Percentiles rank a stretch among this genome's conserved stretches.
These are phyloP conservation scores for Candida pseudofarinosa DNA, from an alignment of 805 yeast genomes.

Conservation along the genomic window DNA sequence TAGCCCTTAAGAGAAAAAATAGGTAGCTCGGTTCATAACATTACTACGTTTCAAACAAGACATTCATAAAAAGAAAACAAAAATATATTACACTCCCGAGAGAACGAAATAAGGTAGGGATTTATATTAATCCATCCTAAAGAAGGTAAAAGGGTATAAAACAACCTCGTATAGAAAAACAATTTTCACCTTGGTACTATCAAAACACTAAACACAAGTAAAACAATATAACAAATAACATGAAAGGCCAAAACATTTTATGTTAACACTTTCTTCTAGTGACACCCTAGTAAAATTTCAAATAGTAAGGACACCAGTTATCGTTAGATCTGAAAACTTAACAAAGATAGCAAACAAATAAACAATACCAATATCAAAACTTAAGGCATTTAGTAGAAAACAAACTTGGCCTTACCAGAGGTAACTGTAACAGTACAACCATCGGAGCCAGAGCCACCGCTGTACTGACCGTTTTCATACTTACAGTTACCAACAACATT, in stretches of 20 bases:
- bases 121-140: neutral
- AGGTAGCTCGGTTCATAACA: too few relatives aligned
- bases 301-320: neutral
- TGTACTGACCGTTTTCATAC: slow-evolving; percentile 73
- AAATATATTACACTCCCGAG: neutral
- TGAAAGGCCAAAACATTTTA: neutral
- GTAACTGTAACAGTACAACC: slow-evolving; percentile 95
- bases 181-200: neutral
- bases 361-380: neutral
- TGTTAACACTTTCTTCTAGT: neutral
- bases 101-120: neutral
- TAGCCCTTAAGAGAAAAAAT: too few relatives aligned
- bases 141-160: slow-evolving; percentile 1
- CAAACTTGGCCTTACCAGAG: slow-evolving; percentile 78
- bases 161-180: slow-evolving; percentile 1
- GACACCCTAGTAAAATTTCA: neutral
- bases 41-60: too few relatives aligned
- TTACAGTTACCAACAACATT: slow-evolving; percentile 64
- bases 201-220: neutral
- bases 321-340: neutral
- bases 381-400: slow-evolving; percentile 24
- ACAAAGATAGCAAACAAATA: neutral
- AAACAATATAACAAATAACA: neutral
- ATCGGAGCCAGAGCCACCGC: slow-evolving; percentile 65
- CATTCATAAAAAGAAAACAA: neutral